phyloP scores from a whole-genome alignment of 257 asterid genomes.

The Solanum gandarillasii region DNA sequence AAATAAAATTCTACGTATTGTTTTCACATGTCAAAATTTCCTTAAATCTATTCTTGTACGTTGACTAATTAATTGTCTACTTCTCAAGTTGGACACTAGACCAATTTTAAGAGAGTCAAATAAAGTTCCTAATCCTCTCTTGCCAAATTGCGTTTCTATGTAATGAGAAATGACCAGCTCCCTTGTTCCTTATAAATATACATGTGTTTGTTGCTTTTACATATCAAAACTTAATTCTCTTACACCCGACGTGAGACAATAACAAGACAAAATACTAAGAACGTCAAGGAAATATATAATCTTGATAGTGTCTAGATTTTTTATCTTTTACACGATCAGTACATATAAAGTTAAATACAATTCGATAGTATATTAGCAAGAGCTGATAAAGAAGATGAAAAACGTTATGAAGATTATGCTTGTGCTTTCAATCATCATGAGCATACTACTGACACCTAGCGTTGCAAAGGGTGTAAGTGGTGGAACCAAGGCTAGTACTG shows the following conservation, averaged over 20 bases:
- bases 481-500: neutral
- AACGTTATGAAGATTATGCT: neutral
- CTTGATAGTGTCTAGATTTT: neutral
- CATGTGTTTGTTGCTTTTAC: neutral
- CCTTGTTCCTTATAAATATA: neutral
- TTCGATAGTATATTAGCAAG: too few relatives aligned
- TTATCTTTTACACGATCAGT: neutral
- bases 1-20: neutral
- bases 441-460: neutral
- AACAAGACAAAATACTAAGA: neutral
- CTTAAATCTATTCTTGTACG: neutral
- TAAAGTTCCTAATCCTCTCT: neutral
- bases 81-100: neutral
- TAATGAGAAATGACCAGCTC: neutral
- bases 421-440: neutral
- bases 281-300: neutral
- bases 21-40: neutral
- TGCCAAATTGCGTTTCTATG: neutral
- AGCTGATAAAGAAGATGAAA: neutral
- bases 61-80: neutral
- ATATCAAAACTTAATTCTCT: neutral
- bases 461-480: neutral
- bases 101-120: neutral
- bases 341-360: neutral
- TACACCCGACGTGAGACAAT: neutral